A percentile compares a stretch with the other conserved stretches of the same genome.
phyloP scores from a whole-genome alignment of 192 early-diverging fungal genomes.

The Rhizophagus clarus region DNA sequence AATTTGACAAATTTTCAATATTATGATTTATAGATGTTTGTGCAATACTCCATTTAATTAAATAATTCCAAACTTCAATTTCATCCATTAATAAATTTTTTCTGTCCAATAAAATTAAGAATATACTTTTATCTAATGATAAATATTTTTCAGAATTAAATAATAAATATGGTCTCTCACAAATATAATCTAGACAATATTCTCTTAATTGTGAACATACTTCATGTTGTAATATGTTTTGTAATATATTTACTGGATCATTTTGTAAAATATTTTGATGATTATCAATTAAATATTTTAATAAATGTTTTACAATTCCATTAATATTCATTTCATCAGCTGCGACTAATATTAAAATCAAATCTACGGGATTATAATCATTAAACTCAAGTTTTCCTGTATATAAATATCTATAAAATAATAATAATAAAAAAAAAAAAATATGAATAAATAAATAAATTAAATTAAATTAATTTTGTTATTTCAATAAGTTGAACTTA shows the following conservation, averaged over 20 bases:
- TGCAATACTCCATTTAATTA: slow-evolving; percentile 26
- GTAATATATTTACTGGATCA: not conserved
- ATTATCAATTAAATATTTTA: slow-evolving; percentile 12
- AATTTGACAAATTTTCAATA: not conserved
- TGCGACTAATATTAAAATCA: slow-evolving; percentile 21
- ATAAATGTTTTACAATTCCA: not conserved
- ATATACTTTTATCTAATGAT: not conserved
- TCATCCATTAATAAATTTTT: slow-evolving; percentile 20
- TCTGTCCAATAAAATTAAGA: not conserved
- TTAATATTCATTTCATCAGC: slow-evolving; percentile 19
- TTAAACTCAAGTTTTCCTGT: slow-evolving; percentile 16
- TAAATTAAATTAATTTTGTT: too few relatives aligned
- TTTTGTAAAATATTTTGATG: not conserved
- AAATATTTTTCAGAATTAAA: slow-evolving; percentile 12
- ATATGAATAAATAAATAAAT: too few relatives aligned
- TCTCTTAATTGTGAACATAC: not conserved
- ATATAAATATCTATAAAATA: slow-evolving; percentile 21
- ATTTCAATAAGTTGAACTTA: too few relatives aligned
- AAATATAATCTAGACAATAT: slow-evolving; percentile 11
- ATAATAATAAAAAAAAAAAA: too few relatives aligned
- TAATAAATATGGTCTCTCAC: slow-evolving; percentile 13
- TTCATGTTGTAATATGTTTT: slow-evolving; percentile 3
- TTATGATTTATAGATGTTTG: not conserved
- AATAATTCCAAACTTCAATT: slow-evolving; percentile 23
- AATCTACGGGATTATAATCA: not conserved